These are phyloP conservation scores for Talaromyces piceae DNA, from an alignment of 2,329 filamentous ascomycete species.

Conservation along the genomic window DNA sequence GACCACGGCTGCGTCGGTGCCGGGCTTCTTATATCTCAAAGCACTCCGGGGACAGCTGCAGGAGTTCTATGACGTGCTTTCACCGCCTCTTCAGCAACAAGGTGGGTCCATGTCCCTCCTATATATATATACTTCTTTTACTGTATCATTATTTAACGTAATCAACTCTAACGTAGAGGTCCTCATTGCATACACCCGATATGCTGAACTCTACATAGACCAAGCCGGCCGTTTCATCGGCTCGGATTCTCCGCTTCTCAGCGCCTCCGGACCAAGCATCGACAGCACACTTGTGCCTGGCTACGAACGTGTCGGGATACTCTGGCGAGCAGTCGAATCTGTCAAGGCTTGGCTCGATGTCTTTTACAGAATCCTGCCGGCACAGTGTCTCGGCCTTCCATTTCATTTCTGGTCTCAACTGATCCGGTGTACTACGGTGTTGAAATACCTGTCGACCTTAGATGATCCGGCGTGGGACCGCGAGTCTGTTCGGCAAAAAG, in stretches of 20 bases:
- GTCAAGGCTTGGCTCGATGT: constrained; percentile 27
- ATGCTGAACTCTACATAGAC: constrained; percentile 22
- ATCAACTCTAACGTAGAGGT: constrained; percentile 17
- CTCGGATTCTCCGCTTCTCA: constrained; percentile 10
- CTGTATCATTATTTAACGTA: constrained; percentile 2
- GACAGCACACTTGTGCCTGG: constrained; percentile 13
- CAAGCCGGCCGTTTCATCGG: constrained; percentile 20
- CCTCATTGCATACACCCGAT: constrained; percentile 22
- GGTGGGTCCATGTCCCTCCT: constrained; percentile 13
- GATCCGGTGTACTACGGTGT: constrained; percentile 24
- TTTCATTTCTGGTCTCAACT: constrained; percentile 34
- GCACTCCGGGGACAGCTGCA: constrained; percentile 23
- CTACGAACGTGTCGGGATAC: constrained; percentile 25
- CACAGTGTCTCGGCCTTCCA: constrained; percentile 22
- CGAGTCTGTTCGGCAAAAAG: constrained; percentile 24
- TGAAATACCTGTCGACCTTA: constrained; percentile 32
- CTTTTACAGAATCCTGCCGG: constrained; percentile 17
- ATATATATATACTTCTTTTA: background rate
- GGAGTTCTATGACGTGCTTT: constrained; percentile 23
- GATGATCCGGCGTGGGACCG: constrained; percentile 33
- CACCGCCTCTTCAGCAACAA: constrained; percentile 14
- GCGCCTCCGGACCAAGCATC: constrained; percentile 4
- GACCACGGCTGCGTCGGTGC: background rate
- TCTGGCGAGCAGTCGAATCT: constrained; percentile 29
- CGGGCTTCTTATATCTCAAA: constrained; percentile 22